Base-by-base conservation (phyloP, 2,329 filamentous ascomycete genomes). In the Graphiopsis chlorocephala region DNA sequence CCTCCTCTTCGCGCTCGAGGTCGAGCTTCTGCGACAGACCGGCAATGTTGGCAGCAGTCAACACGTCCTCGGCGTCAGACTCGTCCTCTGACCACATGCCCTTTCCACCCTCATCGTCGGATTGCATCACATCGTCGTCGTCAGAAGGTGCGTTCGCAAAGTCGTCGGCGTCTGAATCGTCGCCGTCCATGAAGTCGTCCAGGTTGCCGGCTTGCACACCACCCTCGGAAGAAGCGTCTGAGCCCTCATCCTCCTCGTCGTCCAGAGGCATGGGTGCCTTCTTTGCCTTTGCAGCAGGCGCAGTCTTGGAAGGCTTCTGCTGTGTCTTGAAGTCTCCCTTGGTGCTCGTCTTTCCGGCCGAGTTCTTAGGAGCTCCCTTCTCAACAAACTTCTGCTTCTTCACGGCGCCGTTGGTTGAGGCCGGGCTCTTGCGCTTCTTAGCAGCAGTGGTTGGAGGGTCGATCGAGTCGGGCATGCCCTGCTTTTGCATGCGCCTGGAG, bases 21-120 rank as follows among this genome's bases (percentile, higher is more conserved):
- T 99, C 94, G 64, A 99, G 80, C 77, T 93, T 94, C 71, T 88
- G 85, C 63, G 94, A 93, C 64, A 99, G 82, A 65, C 95, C 95
- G 72, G 90, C 95, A 68, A 99, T 98, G 78, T 99, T 99, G 68
- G 95, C 95, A 1, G 93, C 93, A 60, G 92, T 99, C 70, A 99
- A 85, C 76, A 89, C 90, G 79, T 97, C 93, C 79, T 97, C 92
- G 5, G 88, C 89, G 72, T 96, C 92, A 0, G 90, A 93, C 60
- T 93, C 89, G 69, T 94, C 91, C 74, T 98, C 94, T 0, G 95
- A 98, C 83, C 96, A 99, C 83, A 97, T 92, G 69, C 89, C 86
- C 72, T 84, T 84, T 75, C 78, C 83, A 73, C 79, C 74, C 68
- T 77, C 68, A 68, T 87, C 84, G 68, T 93, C 91, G 14, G 91